phyloP scores from a whole-genome alignment of 2,329 filamentous ascomycete genomes.

The Epichloe hybrida region DNA sequence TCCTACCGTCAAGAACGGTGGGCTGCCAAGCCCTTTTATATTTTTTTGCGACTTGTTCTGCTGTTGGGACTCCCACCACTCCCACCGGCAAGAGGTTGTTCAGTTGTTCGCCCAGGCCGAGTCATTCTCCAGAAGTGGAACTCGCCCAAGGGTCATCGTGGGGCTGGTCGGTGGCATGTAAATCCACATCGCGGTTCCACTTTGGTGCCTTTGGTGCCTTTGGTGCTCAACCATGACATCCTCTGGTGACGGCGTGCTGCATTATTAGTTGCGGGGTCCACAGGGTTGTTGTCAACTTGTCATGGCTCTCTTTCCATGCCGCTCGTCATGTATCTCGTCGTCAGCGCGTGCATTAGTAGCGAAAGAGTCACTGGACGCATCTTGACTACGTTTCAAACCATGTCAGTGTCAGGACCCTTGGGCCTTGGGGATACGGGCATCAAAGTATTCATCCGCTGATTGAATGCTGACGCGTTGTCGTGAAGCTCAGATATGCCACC shows the following conservation, averaged over 20 bases:
- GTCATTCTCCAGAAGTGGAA: conserved; percentile 3
- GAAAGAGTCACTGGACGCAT: too few relatives aligned
- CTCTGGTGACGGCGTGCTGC: conserved; percentile 5
- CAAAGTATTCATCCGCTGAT: too few relatives aligned
- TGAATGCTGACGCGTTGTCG: too few relatives aligned
- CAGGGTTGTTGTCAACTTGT: neutral
- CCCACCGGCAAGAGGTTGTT: neutral
- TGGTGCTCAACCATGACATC: conserved; percentile 1
- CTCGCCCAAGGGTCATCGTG: neutral
- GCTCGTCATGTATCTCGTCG: too few relatives aligned
- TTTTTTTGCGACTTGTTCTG: neutral
- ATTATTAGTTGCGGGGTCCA: neutral
- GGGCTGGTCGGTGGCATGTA: neutral
- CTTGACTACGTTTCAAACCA: too few relatives aligned
- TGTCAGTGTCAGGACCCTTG: too few relatives aligned
- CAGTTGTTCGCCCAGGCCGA: neutral
- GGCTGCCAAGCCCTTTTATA: conserved; percentile 22
- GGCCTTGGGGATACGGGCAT: too few relatives aligned
- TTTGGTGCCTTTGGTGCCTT: neutral
- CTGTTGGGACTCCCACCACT: conserved; percentile 1
- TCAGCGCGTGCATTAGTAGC: too few relatives aligned
- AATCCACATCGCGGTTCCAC: conserved; percentile 12
- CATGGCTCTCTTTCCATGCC: too few relatives aligned
- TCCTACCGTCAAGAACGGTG: conserved; percentile 29
- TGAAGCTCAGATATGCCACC: too few relatives aligned